Conservation (phyloP, 2,329 filamentous ascomycete genomes). For the Talaromyces sp. region DNA sequence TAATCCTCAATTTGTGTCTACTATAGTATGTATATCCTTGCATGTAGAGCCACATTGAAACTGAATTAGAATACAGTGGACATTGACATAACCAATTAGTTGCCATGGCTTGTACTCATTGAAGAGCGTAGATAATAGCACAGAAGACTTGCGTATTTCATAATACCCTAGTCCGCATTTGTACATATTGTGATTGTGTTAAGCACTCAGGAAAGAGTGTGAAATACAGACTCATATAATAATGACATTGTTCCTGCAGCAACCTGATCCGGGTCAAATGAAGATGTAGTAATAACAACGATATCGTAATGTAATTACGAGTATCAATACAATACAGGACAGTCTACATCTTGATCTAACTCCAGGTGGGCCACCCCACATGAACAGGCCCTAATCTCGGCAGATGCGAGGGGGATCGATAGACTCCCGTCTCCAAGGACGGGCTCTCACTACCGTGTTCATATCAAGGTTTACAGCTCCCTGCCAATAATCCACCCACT, state of each 20-base stretch:
- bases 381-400: neutral
- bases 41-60: neutral
- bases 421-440: neutral
- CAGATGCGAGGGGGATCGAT: conserved; percentile 9
- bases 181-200: neutral
- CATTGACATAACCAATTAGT: neutral
- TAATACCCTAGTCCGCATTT: neutral
- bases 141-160: neutral
- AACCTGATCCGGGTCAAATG: neutral
- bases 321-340: neutral
- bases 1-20: neutral
- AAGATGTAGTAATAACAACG: neutral
- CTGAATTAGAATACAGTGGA: neutral
- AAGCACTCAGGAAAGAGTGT: neutral
- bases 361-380: neutral
- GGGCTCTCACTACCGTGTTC: neutral
- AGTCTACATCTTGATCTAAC: neutral
- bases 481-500: neutral
- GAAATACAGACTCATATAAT: neutral
- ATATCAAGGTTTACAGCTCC: neutral
- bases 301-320: neutral
- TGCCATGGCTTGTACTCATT: neutral
- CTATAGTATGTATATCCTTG: conserved; percentile 1
- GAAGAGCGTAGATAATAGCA: neutral
- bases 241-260: neutral